Percentiles rank a stretch among this genome's conserved stretches.
phyloP scores from a whole-genome alignment of 805 yeast genomes.

The Millerozyma miso region DNA sequence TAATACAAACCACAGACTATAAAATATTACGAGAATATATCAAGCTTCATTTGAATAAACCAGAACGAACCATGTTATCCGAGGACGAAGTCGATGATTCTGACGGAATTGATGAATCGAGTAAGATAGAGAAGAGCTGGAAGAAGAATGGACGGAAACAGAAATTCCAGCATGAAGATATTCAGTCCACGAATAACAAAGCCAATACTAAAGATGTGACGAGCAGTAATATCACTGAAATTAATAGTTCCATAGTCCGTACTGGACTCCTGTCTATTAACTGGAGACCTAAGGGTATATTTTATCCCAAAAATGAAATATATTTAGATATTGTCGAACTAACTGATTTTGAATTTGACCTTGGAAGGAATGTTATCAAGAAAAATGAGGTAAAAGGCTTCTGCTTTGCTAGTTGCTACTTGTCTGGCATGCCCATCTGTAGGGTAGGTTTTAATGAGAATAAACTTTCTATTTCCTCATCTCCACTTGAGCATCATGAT shows the following conservation, averaged over 20 bases:
- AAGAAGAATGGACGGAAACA: conserved; percentile 9
- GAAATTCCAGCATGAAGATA: conserved; percentile 5
- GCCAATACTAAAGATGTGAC: conserved; percentile 29
- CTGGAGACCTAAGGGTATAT: conserved; percentile 45
- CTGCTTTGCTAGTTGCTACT: conserved; percentile 33
- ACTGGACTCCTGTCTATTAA: conserved; percentile 61
- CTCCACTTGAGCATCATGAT: background rate
- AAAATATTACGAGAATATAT: conserved; percentile 76
- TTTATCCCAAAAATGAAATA: conserved; percentile 41
- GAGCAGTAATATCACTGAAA: conserved; percentile 17
- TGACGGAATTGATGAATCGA: conserved; percentile 2
- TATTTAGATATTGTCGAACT: conserved; percentile 39
- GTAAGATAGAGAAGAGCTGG: conserved; percentile 7
- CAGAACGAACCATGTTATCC: conserved; percentile 7
- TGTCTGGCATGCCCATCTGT: conserved; percentile 44
- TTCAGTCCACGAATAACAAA: conserved; percentile 37
- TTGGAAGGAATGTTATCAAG: conserved; percentile 22
- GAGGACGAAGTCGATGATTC: conserved; percentile 8
- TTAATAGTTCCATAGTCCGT: conserved; percentile 70
- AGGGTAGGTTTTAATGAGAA: conserved; percentile 38
- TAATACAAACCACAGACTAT: conserved; percentile 80
- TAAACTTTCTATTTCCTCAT: conserved; percentile 28
- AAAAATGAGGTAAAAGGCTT: conserved; percentile 32
- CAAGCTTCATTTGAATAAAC: conserved; percentile 45
- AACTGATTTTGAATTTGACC: conserved; percentile 33